phyloP scores from a whole-genome alignment of 192 early-diverging fungal genomes.

The Rhizophagus clarus region DNA sequence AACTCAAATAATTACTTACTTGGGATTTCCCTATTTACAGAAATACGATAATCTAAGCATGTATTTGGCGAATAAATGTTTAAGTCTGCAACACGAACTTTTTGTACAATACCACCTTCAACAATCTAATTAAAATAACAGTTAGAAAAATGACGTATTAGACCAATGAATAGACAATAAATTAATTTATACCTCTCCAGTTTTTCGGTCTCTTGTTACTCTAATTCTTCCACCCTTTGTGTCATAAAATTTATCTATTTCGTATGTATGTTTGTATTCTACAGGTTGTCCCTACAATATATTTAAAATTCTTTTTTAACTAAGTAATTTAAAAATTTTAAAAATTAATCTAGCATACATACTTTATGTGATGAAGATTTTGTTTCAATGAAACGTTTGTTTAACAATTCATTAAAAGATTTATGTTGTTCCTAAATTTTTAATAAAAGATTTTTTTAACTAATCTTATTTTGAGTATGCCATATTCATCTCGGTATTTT shows the following conservation, averaged over 20 bases:
- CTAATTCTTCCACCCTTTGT: conserved; percentile 44
- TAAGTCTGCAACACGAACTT: conserved; percentile 80
- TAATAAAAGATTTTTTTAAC: background rate
- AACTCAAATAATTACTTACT: conserved; percentile 40
- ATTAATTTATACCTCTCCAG: conserved; percentile 43
- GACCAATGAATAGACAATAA: background rate
- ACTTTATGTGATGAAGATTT: conserved; percentile 34
- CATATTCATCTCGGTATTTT: background rate
- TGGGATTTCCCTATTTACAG: conserved; percentile 78
- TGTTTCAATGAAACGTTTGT: conserved; percentile 65
- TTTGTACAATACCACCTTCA: conserved; percentile 64
- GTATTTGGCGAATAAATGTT: conserved; percentile 83
- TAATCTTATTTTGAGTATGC: background rate
- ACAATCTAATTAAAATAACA: conserved; percentile 39
- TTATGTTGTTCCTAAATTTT: conserved; percentile 68
- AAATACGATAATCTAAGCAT: conserved; percentile 83
- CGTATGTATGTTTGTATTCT: conserved; percentile 73
- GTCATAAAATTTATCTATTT: conserved; percentile 71
- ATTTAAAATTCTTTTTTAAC: conserved; percentile 3
- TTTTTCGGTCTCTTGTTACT: conserved; percentile 69
- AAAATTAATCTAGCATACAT: background rate
- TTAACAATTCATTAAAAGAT: conserved; percentile 82
- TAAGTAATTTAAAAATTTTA: too few species aligned
- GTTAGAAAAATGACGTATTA: background rate
- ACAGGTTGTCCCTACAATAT: conserved; percentile 51